Conservation (phyloP, 257 asterid species). For the Nicotiana otophora region DNA sequence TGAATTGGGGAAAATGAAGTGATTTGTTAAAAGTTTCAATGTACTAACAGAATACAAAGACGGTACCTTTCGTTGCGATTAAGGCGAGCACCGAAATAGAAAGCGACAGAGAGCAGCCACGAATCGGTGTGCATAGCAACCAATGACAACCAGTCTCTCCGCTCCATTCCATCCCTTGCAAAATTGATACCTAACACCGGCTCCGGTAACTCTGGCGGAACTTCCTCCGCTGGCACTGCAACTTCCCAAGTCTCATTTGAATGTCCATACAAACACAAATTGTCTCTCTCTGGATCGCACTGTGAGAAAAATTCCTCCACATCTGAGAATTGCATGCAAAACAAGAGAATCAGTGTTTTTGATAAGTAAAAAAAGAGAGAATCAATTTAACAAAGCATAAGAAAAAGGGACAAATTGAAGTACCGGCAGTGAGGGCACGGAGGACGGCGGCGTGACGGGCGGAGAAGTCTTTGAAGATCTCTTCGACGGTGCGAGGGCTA, state of each 20-base stretch:
- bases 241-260: constrained; percentile 24
- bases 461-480: constrained; percentile 22
- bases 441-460: constrained; percentile 15
- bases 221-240: constrained; percentile 23
- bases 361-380: too few species aligned
- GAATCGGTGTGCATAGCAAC: constrained; percentile 26
- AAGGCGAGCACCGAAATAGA: constrained; percentile 23
- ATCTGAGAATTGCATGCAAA: background rate
- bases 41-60: background rate
- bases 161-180: constrained; percentile 22
- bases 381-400: too few species aligned
- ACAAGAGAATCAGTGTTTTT: too few species aligned
- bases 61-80: constrained; percentile 19
- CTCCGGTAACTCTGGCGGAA: constrained; percentile 24
- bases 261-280: constrained; percentile 27
- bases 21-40: background rate
- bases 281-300: constrained; percentile 26
- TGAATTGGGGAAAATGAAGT: background rate
- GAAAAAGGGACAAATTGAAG: background rate
- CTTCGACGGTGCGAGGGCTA: constrained; percentile 22
- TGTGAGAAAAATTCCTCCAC: constrained; percentile 22
- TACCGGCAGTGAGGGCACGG: constrained; percentile 23
- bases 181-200: constrained; percentile 25
- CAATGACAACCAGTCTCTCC: constrained; percentile 20
- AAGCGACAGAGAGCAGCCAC: constrained; percentile 24